phyloP scores from a whole-genome alignment of 2,329 filamentous ascomycete species.

The Cladosporium cucumerinum region DNA sequence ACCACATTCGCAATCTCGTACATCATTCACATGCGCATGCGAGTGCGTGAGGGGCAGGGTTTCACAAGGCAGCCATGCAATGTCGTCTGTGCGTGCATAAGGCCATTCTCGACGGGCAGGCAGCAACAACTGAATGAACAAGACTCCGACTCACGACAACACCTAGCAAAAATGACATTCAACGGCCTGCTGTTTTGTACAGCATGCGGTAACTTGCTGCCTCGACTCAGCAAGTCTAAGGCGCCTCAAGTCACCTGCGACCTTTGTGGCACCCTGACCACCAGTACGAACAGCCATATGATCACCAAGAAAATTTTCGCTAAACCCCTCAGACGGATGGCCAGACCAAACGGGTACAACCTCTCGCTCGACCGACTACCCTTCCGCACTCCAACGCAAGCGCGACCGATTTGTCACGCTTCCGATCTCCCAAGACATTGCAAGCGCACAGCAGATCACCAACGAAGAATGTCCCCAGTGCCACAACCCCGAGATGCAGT shows the following conservation, averaged over 20 bases:
- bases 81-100: neutral
- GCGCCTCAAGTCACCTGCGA: constrained; percentile 75
- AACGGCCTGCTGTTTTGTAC: constrained; percentile 87
- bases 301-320: neutral
- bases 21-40: neutral
- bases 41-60: neutral
- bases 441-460: constrained; percentile 68
- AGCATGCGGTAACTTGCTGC: constrained; percentile 82
- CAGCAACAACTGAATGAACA: neutral
- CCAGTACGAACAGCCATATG: constrained; percentile 53
- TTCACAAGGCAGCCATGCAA: neutral
- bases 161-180: constrained; percentile 63
- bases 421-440: constrained; percentile 48
- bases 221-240: constrained; percentile 69
- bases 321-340: constrained; percentile 55
- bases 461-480: constrained; percentile 72
- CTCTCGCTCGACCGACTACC: constrained; percentile 10
- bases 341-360: constrained; percentile 71
- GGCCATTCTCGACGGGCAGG: neutral
- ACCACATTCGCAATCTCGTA: neutral
- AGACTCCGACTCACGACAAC: neutral
- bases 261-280: constrained; percentile 77
- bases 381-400: constrained; percentile 12
- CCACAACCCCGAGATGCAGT: constrained; percentile 74
- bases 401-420: constrained; percentile 2